phyloP scores from a whole-genome alignment of 768 basidiomycete genomes.

The Rhodotorula sphaerocarpa region DNA sequence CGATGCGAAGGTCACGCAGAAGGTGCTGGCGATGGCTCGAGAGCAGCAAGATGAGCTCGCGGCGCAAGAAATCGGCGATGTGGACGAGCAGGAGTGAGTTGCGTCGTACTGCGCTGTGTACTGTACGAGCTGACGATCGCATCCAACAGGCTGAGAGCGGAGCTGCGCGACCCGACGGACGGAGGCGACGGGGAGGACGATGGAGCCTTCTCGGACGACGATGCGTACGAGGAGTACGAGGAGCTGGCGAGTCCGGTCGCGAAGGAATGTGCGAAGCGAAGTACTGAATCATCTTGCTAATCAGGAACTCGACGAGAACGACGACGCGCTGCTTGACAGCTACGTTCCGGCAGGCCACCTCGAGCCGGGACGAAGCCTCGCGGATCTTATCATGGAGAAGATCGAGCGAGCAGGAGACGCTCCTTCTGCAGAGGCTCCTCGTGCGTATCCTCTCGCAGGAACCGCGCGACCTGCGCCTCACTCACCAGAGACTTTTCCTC shows the following conservation, averaged over 20 bases:
- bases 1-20: conserved; percentile 71
- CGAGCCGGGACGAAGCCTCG: conserved; percentile 58
- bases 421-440: conserved; percentile 46
- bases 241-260: conserved; percentile 44
- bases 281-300: no score
- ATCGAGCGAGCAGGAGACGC: conserved; percentile 59
- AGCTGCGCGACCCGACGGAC: conserved; percentile 39
- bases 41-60: conserved; percentile 67
- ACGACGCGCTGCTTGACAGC: conserved; percentile 75
- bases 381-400: conserved; percentile 94
- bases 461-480: not conserved
- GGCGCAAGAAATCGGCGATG: conserved; percentile 37
- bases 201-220: conserved; percentile 49
- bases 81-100: conserved; percentile 20
- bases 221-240: conserved; percentile 46
- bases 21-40: conserved; percentile 83
- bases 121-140: not conserved
- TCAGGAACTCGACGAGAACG: conserved; percentile 74
- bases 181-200: conserved; percentile 53
- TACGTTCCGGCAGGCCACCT: conserved; percentile 57
- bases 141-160: not conserved
- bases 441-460: conserved; percentile 40
- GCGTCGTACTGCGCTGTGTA: not conserved
- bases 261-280: not conserved
- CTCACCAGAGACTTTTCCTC: not conserved